phyloP scores from a whole-genome alignment of 208 protist species.

The Trypanosoma platydactyli region DNA sequence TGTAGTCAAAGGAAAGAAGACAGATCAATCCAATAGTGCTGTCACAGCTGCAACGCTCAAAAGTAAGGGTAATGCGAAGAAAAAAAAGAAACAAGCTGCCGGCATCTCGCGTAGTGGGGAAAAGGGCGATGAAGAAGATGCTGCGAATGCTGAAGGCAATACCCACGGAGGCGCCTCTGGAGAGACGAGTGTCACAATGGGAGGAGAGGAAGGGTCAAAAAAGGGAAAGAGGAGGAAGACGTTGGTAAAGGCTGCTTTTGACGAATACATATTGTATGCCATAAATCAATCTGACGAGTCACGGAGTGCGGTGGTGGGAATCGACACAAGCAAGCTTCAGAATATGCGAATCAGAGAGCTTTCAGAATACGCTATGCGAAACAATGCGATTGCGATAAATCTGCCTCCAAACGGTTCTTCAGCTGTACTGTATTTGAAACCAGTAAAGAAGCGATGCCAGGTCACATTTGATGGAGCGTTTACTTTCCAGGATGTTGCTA shows the following conservation, averaged over 20 bases:
- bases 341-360: slow-evolving; percentile 10
- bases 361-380: neutral
- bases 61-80: slow-evolving; percentile 4
- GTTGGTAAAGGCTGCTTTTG: neutral
- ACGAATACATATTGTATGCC: slow-evolving; percentile 18
- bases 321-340: slow-evolving; percentile 19
- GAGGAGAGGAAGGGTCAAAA: too few species aligned
- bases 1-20: slow-evolving; percentile 11
- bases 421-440: slow-evolving; percentile 11
- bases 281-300: slow-evolving; percentile 14
- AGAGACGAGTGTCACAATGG: too few species aligned
- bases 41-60: neutral
- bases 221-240: too few species aligned
- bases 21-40: neutral
- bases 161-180: too few species aligned
- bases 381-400: slow-evolving; percentile 19
- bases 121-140: too few species aligned
- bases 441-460: slow-evolving; percentile 12
- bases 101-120: too few species aligned
- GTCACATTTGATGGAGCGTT: slow-evolving; percentile 19
- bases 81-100: neutral
- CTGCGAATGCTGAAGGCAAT: too few species aligned
- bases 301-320: slow-evolving; percentile 4
- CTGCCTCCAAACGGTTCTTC: slow-evolving; percentile 7
- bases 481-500: slow-evolving; percentile 1